Conservation (phyloP, 148 eudicot species). For the Fagopyrum tataricum region DNA sequence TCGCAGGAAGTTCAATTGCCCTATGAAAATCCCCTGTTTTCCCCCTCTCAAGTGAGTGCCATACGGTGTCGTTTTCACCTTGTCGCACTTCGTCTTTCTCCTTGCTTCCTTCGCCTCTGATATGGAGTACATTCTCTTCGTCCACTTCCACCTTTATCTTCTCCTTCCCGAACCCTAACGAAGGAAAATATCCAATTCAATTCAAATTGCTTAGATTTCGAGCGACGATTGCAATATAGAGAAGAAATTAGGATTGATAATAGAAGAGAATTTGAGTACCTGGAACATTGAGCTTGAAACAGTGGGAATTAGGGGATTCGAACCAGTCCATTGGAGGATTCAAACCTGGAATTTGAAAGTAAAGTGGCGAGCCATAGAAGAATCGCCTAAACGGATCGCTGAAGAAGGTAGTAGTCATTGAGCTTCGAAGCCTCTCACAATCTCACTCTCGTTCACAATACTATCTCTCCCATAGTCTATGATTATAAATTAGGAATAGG, state of each 20-base stretch:
- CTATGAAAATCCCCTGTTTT: constrained; percentile 34
- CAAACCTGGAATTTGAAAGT: constrained; percentile 31
- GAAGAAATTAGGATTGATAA: background rate
- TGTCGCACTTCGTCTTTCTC: constrained; percentile 24
- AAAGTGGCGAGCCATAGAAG: constrained; percentile 30
- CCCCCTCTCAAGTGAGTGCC: constrained; percentile 68
- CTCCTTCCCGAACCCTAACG: constrained; percentile 56
- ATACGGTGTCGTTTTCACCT: constrained; percentile 46
- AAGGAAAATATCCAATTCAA: background rate
- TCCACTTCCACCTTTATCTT: constrained; percentile 79
- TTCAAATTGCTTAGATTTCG: background rate
- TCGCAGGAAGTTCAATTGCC: constrained; percentile 64
- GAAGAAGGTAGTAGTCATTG: constrained; percentile 35
- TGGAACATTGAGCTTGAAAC: constrained; percentile 73
- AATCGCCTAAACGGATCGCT: constrained; percentile 55
- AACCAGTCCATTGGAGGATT: constrained; percentile 67
- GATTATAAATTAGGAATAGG: background rate
- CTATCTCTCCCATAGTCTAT: background rate
- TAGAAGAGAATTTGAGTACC: constrained; percentile 24
- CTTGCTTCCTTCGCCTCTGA: constrained; percentile 45
- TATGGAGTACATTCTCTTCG: constrained; percentile 55
- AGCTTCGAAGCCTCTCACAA: constrained; percentile 19
- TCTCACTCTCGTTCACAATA: background rate
- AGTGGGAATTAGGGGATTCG: constrained; percentile 55
- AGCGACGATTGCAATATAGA: background rate